Conservation (phyloP, 1,284 basidiomycete genomes). For the Termitomyces sp. region DNA sequence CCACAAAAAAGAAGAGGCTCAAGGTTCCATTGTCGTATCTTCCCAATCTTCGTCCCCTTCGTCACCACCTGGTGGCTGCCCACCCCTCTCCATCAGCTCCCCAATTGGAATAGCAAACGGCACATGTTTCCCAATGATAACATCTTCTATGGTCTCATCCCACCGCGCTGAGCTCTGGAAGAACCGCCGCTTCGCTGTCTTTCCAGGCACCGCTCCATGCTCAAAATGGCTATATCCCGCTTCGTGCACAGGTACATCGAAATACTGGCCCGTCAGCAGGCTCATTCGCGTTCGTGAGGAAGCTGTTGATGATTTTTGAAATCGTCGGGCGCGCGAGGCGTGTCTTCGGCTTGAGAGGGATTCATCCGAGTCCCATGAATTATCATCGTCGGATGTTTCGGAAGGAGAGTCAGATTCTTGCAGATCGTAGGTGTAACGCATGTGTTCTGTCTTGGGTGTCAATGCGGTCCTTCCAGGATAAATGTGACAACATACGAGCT, state of each 20-base stretch:
- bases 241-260: conserved; percentile 38
- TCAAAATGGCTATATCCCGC: conserved; percentile 33
- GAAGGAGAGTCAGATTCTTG: conserved; percentile 46
- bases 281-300: conserved; percentile 54
- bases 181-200: conserved; percentile 42
- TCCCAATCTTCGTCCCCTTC: conserved; percentile 28
- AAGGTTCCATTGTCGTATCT: conserved; percentile 20
- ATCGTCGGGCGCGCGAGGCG: conserved; percentile 27
- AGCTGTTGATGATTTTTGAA: conserved; percentile 14
- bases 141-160: conserved; percentile 25
- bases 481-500: conserved; percentile 48
- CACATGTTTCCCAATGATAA: conserved; percentile 15
- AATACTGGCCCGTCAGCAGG: conserved; percentile 54
- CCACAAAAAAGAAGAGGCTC: conserved; percentile 1
- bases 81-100: conserved; percentile 27
- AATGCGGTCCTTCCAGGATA: background rate
- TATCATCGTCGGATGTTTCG: conserved; percentile 41
- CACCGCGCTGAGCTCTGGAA: conserved; percentile 43
- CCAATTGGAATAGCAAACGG: conserved; percentile 14
- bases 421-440: conserved; percentile 57
- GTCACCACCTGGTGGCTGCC: conserved; percentile 16
- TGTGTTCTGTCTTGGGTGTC: conserved; percentile 42
- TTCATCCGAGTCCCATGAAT: conserved; percentile 45
- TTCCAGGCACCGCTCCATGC: conserved; percentile 22
- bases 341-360: conserved; percentile 33